Evolutionary conservation across 2,329 filamentous ascomycete species (phyloP).

Genomic region (Tolypocladium endophyticum): DNA sequence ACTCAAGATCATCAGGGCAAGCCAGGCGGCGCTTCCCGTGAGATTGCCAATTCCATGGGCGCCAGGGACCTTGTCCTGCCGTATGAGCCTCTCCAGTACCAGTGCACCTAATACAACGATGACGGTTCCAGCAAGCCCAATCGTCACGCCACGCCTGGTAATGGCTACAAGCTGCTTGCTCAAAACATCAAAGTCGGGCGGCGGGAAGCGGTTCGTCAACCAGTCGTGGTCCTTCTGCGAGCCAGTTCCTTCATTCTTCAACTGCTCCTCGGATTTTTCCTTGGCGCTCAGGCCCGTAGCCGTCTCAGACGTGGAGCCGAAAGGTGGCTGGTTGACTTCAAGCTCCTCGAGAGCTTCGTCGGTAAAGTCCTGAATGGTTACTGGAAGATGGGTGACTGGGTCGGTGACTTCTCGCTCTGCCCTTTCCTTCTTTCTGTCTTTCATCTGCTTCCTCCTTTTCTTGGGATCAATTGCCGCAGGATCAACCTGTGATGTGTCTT

Average conservation of each 20-base stretch:
- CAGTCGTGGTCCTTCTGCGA: slow-evolving; percentile 28
- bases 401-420: slow-evolving; percentile 58
- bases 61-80: background rate
- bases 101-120: slow-evolving; percentile 18
- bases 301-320: slow-evolving; percentile 25
- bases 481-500: slow-evolving; percentile 26
- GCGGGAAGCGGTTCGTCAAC: slow-evolving; percentile 34
- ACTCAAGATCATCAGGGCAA: slow-evolving; percentile 15
- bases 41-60: background rate
- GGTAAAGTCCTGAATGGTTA: slow-evolving; percentile 59
- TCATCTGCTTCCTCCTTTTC: slow-evolving; percentile 37
- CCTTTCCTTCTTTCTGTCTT: slow-evolving; percentile 30
- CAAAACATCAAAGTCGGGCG: slow-evolving; percentile 35
- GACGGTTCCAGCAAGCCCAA: slow-evolving; percentile 24
- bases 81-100: slow-evolving; percentile 7
- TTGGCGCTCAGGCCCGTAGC: slow-evolving; percentile 26
- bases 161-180: slow-evolving; percentile 19
- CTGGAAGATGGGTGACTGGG: slow-evolving; percentile 60
- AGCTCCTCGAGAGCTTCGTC: slow-evolving; percentile 41
- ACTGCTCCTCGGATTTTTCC: slow-evolving; percentile 27
- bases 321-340: slow-evolving; percentile 17
- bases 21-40: slow-evolving; percentile 10
- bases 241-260: slow-evolving; percentile 22
- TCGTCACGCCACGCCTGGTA: slow-evolving; percentile 21
- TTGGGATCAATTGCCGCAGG: slow-evolving; percentile 29